Conservation (phyloP, 768 basidiomycete species). For the Lactarius hengduanensis region DNA sequence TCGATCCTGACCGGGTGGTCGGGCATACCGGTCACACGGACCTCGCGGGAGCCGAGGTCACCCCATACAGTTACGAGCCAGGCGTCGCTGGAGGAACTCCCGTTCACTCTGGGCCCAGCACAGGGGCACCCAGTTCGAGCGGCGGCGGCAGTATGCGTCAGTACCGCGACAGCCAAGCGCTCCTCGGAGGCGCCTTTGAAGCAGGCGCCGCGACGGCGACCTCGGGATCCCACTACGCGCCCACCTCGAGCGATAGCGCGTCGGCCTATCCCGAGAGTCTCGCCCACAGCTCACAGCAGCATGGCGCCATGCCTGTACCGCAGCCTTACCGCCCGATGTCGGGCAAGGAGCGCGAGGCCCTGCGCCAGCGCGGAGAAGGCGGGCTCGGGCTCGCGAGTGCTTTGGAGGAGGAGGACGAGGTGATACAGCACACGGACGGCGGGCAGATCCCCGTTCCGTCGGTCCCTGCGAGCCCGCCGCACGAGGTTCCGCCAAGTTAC, state of each 20-base stretch:
- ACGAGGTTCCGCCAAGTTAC: slow-evolving; percentile 37
- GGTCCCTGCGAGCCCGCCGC: slow-evolving; percentile 18
- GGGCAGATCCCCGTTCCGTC: slow-evolving; percentile 27
- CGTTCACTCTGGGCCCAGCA: slow-evolving; percentile 22
- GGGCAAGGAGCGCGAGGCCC: slow-evolving; percentile 36
- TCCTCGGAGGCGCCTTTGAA: slow-evolving; percentile 27
- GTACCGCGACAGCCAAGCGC: slow-evolving; percentile 28
- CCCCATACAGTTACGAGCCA: slow-evolving; percentile 30
- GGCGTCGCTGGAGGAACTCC: slow-evolving; percentile 28
- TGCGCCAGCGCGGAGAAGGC: slow-evolving; percentile 24
- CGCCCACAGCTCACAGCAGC: slow-evolving; percentile 5
- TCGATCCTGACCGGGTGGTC: slow-evolving; percentile 47
- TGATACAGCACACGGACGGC: slow-evolving; percentile 36
- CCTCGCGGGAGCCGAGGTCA: slow-evolving; percentile 26
- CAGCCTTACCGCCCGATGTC: slow-evolving; percentile 25
- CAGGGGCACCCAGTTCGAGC: slow-evolving; percentile 1
- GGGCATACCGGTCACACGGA: slow-evolving; percentile 31
- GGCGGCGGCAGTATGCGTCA: slow-evolving; percentile 33
- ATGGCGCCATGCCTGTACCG: slow-evolving; percentile 1
- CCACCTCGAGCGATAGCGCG: slow-evolving; percentile 18
- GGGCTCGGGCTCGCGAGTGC: slow-evolving; percentile 33
- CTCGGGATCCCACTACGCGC: slow-evolving; percentile 28
- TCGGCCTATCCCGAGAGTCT: not conserved
- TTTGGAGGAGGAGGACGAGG: slow-evolving; percentile 16
- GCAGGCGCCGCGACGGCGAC: slow-evolving; percentile 26